These are phyloP conservation scores for Cardiospermum halicacabum DNA, from an alignment of 345 rosid species.

Conservation along the genomic window DNA sequence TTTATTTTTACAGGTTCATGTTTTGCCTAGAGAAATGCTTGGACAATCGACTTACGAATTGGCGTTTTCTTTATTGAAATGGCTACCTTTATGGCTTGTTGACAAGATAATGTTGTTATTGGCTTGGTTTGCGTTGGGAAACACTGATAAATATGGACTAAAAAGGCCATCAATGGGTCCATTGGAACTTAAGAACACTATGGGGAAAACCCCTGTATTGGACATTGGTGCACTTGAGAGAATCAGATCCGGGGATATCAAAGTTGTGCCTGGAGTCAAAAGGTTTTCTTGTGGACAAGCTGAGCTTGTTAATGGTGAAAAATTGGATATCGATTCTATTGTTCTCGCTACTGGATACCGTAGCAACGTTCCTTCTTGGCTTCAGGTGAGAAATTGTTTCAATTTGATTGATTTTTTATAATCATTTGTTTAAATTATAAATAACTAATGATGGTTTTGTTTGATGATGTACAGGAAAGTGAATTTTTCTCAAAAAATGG, in stretches of 20 bases:
- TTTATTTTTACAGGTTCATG: constrained; percentile 43
- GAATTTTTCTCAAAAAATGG: constrained; percentile 79
- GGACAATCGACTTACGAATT: constrained; percentile 66
- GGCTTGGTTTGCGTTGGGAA: constrained; percentile 56
- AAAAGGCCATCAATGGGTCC: constrained; percentile 73
- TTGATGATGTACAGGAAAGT: constrained; percentile 42
- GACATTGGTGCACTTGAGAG: constrained; percentile 72
- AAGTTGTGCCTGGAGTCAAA: constrained; percentile 70
- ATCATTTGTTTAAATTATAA: neutral
- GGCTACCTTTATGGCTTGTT: constrained; percentile 76
- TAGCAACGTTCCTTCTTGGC: constrained; percentile 51
- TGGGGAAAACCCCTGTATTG: constrained; percentile 76
- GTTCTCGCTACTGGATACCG: constrained; percentile 69
- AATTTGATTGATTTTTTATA: constrained; percentile 4
- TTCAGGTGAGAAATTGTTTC: constrained; percentile 48
- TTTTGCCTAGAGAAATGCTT: constrained; percentile 56
- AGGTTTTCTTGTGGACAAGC: constrained; percentile 45
- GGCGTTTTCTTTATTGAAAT: constrained; percentile 45
- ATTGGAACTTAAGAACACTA: constrained; percentile 44
- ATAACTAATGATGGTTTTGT: constrained; percentile 20
- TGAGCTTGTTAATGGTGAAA: constrained; percentile 54
- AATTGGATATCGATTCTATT: constrained; percentile 52
- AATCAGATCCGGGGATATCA: constrained; percentile 60
- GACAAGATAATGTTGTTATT: constrained; percentile 55
- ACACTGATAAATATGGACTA: constrained; percentile 49